Conservation (phyloP, 495 filamentous ascomycete genomes). For the Trichocladium antarcticum region DNA sequence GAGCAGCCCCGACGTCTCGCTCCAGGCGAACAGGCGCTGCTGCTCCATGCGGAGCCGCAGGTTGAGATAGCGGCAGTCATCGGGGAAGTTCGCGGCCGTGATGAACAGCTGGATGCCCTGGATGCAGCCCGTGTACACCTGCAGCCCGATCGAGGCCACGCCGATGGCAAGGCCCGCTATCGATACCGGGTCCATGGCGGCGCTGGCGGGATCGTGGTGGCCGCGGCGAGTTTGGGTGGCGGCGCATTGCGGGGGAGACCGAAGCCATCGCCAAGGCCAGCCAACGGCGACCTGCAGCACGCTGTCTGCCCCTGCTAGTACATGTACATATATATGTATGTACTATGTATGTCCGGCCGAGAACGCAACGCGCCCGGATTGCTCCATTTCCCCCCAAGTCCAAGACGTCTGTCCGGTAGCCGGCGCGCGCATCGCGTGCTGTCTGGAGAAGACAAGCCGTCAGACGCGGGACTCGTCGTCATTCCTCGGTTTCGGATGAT, state of each 20-base stretch:
- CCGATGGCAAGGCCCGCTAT: conserved; percentile 32
- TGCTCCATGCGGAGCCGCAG: conserved; percentile 36
- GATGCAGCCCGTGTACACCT: conserved; percentile 34
- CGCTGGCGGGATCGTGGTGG: background rate
- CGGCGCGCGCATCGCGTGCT: too few relatives aligned
- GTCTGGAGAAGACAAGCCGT: too few relatives aligned
- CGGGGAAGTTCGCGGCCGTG: conserved; percentile 33
- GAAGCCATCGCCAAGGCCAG: too few relatives aligned
- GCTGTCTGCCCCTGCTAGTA: too few relatives aligned
- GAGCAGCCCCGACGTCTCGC: conserved; percentile 35
- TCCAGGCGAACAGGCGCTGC: conserved; percentile 38
- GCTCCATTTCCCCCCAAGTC: too few relatives aligned
- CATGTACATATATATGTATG: background rate
- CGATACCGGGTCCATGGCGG: conserved; percentile 33
- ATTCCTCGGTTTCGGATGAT: too few relatives aligned
- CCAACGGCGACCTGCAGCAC: too few relatives aligned
- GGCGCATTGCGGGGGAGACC: too few relatives aligned
- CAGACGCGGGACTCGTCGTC: too few relatives aligned
- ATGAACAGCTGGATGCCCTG: conserved; percentile 37
- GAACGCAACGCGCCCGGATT: too few relatives aligned
- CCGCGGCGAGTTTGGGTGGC: too few relatives aligned
- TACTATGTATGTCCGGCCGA: background rate
- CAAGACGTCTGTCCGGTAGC: too few relatives aligned
- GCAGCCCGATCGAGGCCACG: conserved; percentile 31
- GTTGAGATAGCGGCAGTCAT: conserved; percentile 35